These are phyloP conservation scores for Ophiostoma ulmi DNA, from an alignment of 2,329 filamentous ascomycete genomes.

Conservation along the genomic window DNA sequence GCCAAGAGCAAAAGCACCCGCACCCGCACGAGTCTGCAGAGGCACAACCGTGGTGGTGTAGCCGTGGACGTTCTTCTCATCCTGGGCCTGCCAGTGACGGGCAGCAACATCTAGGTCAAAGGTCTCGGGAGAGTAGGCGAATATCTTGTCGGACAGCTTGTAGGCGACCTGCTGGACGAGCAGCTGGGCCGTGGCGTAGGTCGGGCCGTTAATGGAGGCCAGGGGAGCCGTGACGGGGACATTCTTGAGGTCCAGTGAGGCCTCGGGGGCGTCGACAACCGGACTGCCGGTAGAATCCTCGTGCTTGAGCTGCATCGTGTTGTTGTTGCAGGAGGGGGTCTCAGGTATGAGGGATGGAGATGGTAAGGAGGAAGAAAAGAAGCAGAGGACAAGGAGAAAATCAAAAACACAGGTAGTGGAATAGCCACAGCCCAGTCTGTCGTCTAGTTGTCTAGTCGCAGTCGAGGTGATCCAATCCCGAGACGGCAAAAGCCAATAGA, in stretches of 20 bases:
- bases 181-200: conserved; percentile 87
- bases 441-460: background rate
- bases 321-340: background rate
- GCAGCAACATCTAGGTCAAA: conserved; percentile 86
- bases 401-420: conserved; percentile 12
- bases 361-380: background rate
- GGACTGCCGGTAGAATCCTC: conserved; percentile 28
- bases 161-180: conserved; percentile 96
- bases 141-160: conserved; percentile 92
- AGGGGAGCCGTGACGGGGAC: conserved; percentile 48
- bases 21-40: conserved; percentile 82
- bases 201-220: conserved; percentile 70
- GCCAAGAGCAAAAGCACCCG: conserved; percentile 84
- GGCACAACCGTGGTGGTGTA: conserved; percentile 71
- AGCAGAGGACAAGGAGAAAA: conserved; percentile 15
- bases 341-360: background rate
- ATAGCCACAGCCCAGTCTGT: background rate
- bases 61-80: conserved; percentile 75
- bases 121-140: conserved; percentile 89
- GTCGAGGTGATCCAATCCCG: background rate
- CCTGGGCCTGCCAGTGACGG: conserved; percentile 65
- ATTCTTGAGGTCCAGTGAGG: conserved; percentile 34
- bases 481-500: conserved; percentile 14
- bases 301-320: conserved; percentile 29
- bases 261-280: conserved; percentile 19